Percentiles rank a stretch among this genome's conserved stretches.
These are phyloP conservation scores for Musa troglodytarum DNA, from an alignment of 176 grass and related monocot genomes.

Conservation along the genomic window DNA sequence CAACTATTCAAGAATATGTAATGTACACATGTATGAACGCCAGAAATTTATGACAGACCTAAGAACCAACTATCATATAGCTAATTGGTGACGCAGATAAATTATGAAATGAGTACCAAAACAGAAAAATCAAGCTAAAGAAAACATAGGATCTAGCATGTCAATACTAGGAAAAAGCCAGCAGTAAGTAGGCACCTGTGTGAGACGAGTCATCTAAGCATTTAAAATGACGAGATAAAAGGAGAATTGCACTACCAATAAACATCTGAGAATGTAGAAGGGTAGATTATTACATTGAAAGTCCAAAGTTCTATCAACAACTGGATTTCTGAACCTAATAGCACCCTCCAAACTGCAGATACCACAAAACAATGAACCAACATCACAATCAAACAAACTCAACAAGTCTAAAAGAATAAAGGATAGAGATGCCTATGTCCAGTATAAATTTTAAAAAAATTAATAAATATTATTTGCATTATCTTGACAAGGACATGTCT, in stretches of 20 bases:
- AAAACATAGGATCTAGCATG: no score
- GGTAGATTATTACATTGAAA: conserved; percentile 7
- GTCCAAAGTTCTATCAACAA: not conserved
- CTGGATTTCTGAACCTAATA: conserved; percentile 4
- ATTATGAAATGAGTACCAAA: no score
- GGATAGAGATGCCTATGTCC: not conserved
- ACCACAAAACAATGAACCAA: conserved; percentile 16
- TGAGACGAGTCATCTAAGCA: no score
- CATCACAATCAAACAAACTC: not conserved
- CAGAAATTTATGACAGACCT: no score
- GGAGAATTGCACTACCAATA: not conserved
- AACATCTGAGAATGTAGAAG: not conserved
- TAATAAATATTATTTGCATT: not conserved
- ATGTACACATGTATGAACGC: no score
- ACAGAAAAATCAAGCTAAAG: no score
- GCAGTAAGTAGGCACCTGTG: no score
- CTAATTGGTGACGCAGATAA: no score
- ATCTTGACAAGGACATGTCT: not conserved
- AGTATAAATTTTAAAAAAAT: not conserved
- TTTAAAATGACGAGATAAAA: not conserved
- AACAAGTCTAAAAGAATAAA: not conserved
- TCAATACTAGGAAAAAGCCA: no score
- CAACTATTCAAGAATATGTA: no score
- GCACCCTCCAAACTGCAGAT: conserved; percentile 18
- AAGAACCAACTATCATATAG: no score